These are phyloP conservation scores for Brasilioporus rufonigricans DNA, from an alignment of 768 basidiomycete species.

Conservation along the genomic window DNA sequence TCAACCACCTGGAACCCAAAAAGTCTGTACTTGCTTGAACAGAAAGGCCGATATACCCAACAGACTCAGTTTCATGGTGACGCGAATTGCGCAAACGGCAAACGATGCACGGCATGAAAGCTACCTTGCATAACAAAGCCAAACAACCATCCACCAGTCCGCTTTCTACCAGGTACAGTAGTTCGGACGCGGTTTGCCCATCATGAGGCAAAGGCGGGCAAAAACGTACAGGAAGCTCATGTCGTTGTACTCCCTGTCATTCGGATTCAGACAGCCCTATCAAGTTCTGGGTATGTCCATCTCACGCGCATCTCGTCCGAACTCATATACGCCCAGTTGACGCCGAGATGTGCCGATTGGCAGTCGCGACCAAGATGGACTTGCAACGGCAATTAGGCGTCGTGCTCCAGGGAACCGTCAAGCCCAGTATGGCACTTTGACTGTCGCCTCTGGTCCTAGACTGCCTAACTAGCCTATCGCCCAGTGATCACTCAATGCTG, in stretches of 20 bases:
- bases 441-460: constrained; percentile 3
- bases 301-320: not conserved
- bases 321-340: constrained; percentile 56
- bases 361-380: constrained; percentile 69
- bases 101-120: not conserved
- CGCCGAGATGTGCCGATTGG: constrained; percentile 73
- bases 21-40: constrained; percentile 9
- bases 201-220: constrained; percentile 93
- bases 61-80: constrained; percentile 17
- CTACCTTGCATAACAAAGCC: constrained; percentile 19
- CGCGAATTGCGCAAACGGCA: not conserved
- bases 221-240: constrained; percentile 95
- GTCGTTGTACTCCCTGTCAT: constrained; percentile 81
- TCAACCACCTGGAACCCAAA: not conserved
- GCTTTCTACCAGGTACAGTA: not conserved
- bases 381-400: constrained; percentile 69
- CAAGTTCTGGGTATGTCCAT: constrained; percentile 74
- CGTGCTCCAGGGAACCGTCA: constrained; percentile 84
- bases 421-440: constrained; percentile 70
- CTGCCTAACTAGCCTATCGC: constrained; percentile 42
- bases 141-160: constrained; percentile 18
- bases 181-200: constrained; percentile 5
- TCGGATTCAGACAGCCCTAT: constrained; percentile 92
- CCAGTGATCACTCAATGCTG: constrained; percentile 99
- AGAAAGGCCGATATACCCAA: constrained; percentile 11